Evolutionary conservation across 2,329 filamentous ascomycete species (phyloP).

Genomic region (Colletotrichum agaves): DNA sequence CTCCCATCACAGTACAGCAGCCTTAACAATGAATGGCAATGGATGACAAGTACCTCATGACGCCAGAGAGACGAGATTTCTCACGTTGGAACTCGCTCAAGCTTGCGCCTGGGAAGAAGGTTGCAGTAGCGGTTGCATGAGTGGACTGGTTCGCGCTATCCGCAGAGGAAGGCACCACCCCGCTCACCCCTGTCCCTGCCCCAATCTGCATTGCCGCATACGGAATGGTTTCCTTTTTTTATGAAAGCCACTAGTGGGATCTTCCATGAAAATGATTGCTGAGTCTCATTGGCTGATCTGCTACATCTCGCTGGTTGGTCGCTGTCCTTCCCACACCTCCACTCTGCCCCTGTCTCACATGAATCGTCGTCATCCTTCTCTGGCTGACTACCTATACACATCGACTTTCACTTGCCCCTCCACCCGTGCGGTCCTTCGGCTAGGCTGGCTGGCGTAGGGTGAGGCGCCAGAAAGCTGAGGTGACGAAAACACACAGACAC

Average conservation of each 20-base stretch:
- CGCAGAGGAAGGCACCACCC: not conserved
- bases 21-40: too few species aligned
- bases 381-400: not conserved
- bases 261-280: slow-evolving; percentile 4
- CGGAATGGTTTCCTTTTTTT: slow-evolving; percentile 11
- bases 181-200: not conserved
- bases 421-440: not conserved
- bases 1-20: too few species aligned
- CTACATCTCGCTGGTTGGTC: not conserved
- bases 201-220: slow-evolving; percentile 15
- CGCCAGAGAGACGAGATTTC: too few species aligned
- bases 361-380: slow-evolving; percentile 22
- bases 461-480: not conserved
- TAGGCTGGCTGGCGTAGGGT: slow-evolving; percentile 9
- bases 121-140: slow-evolving; percentile 33
- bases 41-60: too few species aligned
- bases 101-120: slow-evolving; percentile 30
- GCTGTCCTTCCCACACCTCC: not conserved
- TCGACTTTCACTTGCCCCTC: not conserved
- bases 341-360: slow-evolving; percentile 9
- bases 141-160: slow-evolving; percentile 30
- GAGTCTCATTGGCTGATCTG: slow-evolving; percentile 21
- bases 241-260: slow-evolving; percentile 19
- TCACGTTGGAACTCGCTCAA: too few species aligned
- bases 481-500: not conserved